Conservation (phyloP, 2,329 filamentous ascomycete species). For the Fusarium circinatum region DNA sequence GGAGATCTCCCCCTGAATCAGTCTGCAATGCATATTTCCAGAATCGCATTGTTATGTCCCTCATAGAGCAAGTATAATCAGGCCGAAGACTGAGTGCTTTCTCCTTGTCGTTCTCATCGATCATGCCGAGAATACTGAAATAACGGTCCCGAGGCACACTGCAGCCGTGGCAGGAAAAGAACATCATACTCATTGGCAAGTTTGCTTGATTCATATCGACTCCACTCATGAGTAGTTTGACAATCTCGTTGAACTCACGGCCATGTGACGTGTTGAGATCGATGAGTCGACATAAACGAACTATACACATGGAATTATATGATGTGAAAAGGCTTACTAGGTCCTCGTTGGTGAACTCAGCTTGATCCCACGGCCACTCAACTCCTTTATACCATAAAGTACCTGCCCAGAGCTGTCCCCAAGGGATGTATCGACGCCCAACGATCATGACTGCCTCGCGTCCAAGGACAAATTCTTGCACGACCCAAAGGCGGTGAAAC, state of each 20-base stretch:
- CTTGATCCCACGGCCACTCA: neutral
- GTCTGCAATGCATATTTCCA: constrained; percentile 3
- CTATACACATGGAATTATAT: neutral
- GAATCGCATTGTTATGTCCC: constrained; percentile 1
- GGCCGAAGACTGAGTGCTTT: neutral
- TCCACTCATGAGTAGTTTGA: neutral
- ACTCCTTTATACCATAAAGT: neutral
- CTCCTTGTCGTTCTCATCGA: neutral
- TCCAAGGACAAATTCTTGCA: constrained; percentile 21
- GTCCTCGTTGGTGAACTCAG: neutral
- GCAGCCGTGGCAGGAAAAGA: neutral
- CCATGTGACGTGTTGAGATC: neutral
- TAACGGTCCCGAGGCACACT: constrained; percentile 1
- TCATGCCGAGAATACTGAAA: constrained; percentile 9
- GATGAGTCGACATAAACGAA: neutral
- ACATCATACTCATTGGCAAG: neutral
- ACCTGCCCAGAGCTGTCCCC: constrained; percentile 6
- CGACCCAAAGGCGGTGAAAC: constrained; percentile 19
- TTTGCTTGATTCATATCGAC: neutral
- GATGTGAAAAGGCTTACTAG: rapidly evolving
- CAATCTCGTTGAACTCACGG: neutral
- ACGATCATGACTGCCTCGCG: constrained; percentile 4
- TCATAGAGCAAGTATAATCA: neutral
- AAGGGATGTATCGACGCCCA: neutral
- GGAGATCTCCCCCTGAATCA: neutral